A percentile compares a stretch with the other conserved stretches of the same genome.
These are phyloP conservation scores for Xylaria sp. DNA, from an alignment of 2,329 filamentous ascomycete genomes.

Conservation along the genomic window DNA sequence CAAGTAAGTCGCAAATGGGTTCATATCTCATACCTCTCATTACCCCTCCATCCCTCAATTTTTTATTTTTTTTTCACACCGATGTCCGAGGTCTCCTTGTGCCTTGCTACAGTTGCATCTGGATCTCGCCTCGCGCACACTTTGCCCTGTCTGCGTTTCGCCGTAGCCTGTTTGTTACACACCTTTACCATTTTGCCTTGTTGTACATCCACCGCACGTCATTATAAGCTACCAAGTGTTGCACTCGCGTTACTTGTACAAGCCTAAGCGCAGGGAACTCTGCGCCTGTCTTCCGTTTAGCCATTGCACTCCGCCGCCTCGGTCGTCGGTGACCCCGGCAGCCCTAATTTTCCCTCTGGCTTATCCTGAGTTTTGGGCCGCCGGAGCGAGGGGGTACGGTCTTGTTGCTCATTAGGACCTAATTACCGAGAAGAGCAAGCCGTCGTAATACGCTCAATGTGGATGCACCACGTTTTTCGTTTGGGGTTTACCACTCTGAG, in stretches of 20 bases:
- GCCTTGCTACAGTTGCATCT: constrained; percentile 25
- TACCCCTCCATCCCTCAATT: constrained; percentile 30
- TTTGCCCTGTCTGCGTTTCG: constrained; percentile 15
- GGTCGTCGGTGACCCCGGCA: constrained; percentile 18
- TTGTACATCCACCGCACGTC: constrained; percentile 11
- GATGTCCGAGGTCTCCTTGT: constrained; percentile 15
- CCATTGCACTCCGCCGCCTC: constrained; percentile 20
- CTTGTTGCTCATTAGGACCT: constrained; percentile 24
- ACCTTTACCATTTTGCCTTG: constrained; percentile 15
- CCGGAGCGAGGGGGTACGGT: constrained; percentile 31
- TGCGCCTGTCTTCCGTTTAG: constrained; percentile 25
- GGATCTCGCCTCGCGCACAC: constrained; percentile 10
- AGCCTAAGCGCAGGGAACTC: constrained; percentile 9
- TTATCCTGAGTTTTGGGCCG: constrained; percentile 25
- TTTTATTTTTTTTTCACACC: constrained; percentile 9
- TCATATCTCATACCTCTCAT: constrained; percentile 32
- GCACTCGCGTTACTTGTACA: constrained; percentile 16
- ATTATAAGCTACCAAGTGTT: constrained; percentile 19
- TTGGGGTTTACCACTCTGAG: constrained; percentile 22
- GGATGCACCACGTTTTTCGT: constrained; percentile 14
- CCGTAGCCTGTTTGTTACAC: constrained; percentile 19
- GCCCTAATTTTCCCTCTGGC: constrained; percentile 12
- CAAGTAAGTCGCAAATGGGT: constrained; percentile 54
- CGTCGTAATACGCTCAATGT: constrained; percentile 17
- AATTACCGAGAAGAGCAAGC: constrained; percentile 28